phyloP scores from a whole-genome alignment of 176 grass and related monocot species.

The Oryza punctata region DNA sequence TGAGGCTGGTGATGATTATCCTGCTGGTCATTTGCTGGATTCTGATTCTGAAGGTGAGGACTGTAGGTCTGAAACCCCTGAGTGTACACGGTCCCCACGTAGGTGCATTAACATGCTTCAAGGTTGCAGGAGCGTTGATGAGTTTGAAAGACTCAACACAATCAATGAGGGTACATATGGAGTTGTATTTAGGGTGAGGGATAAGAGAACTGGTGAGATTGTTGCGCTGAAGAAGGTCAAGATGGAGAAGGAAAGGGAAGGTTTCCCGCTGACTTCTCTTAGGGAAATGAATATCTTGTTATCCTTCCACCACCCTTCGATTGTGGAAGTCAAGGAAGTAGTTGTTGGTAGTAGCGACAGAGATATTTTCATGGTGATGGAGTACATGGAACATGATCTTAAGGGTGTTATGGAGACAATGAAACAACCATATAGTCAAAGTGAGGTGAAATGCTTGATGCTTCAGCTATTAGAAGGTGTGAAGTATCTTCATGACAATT shows the following conservation, averaged over 20 bases:
- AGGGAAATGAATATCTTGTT: conserved; percentile 96
- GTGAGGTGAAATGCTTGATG: conserved; percentile 97
- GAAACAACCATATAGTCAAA: conserved; percentile 90
- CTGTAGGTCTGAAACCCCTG: conserved; percentile 50
- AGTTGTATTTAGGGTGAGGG: conserved; percentile 88
- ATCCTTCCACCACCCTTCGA: conserved; percentile 82
- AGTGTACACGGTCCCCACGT: conserved; percentile 24
- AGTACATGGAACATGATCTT: conserved; percentile 98
- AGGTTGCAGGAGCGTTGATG: conserved; percentile 88
- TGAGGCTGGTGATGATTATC: conserved; percentile 30
- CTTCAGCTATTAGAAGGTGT: conserved; percentile 86
- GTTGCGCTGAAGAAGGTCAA: conserved; percentile 98
- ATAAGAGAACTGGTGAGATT: conserved; percentile 84
- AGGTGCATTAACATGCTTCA: conserved; percentile 91
- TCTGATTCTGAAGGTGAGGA: conserved; percentile 35
- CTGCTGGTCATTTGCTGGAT: conserved; percentile 14
- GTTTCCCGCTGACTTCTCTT: conserved; percentile 85
- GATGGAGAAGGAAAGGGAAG: conserved; percentile 88
- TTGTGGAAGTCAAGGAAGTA: conserved; percentile 96
- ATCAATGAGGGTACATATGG: conserved; percentile 97
- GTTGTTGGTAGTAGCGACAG: conserved; percentile 68
- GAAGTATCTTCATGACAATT: conserved; percentile 96
- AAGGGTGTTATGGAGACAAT: conserved; percentile 93
- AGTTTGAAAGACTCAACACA: conserved; percentile 86
- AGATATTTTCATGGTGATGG: conserved; percentile 97